Evolutionary conservation across 2,329 filamentous ascomycete genomes (phyloP).

Genomic region (Coniochaeta sp.): DNA sequence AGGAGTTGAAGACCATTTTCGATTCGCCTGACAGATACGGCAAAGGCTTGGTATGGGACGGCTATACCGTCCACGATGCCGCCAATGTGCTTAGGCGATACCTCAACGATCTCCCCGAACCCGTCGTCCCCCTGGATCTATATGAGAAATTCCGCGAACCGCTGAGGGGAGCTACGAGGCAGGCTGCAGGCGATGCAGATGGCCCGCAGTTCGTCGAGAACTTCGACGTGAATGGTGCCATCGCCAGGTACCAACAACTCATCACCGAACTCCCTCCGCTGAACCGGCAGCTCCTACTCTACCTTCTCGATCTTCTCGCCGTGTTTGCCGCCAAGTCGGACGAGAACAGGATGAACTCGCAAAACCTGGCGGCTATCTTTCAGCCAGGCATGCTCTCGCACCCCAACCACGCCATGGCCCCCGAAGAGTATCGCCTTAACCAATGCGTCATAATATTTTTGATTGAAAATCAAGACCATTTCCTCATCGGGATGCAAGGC

Average conservation of each 20-base stretch:
- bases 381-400: constrained; percentile 95
- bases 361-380: constrained; percentile 93
- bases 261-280: constrained; percentile 90
- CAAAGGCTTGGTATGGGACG: constrained; percentile 93
- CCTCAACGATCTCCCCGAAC: constrained; percentile 91
- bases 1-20: constrained; percentile 86
- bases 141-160: constrained; percentile 89
- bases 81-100: constrained; percentile 94
- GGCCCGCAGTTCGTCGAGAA: constrained; percentile 63
- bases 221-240: constrained; percentile 69
- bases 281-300: constrained; percentile 88
- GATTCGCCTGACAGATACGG: constrained; percentile 93
- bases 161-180: constrained; percentile 62
- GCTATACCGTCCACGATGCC: constrained; percentile 96
- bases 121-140: constrained; percentile 88
- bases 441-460: constrained; percentile 96
- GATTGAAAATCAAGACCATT: constrained; percentile 97
- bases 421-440: constrained; percentile 86
- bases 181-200: constrained; percentile 63
- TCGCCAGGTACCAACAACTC: constrained; percentile 75
- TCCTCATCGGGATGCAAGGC: constrained; percentile 96
- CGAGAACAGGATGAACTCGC: constrained; percentile 92
- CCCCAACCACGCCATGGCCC: constrained; percentile 89
- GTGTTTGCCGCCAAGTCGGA: constrained; percentile 97
- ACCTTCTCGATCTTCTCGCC: constrained; percentile 90